Base-by-base conservation (phyloP, 306 rosid species). In the Sindora glabra region DNA sequence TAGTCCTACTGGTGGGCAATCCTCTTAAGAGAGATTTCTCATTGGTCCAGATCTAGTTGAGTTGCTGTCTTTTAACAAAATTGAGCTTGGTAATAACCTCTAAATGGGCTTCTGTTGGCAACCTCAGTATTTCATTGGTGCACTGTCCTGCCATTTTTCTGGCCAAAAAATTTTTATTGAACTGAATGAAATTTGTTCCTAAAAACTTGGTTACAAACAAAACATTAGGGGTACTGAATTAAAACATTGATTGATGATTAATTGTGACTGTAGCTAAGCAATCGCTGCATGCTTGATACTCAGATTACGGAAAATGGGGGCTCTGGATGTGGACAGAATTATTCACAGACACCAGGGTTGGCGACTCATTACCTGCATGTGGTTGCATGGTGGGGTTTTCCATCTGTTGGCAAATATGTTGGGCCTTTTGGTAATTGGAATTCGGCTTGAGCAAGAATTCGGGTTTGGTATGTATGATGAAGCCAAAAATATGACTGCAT, bases 401-500 rank as follows among this genome's bases (percentile, higher is more conserved):
- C 98, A 92, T 69, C 27, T 92, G 6, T 48, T 88, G 59, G 88
- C 96, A 54, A 88, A 92, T 63, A 92, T 92, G 98, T 45, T 88
- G 81, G 84, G 98, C 40, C 84, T 92, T 72, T 79, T 92, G 8
- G 80, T 89, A 48, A 86, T 88, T 63, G 98, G 98, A 57, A 83
- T 86, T 56, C 95, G 98, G 64, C 95, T 92, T 18, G 98, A 92
- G 79, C 98, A 84, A 78, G 98, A 92, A 73, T 92, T 92, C 48
- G 98, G 96, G 22, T 92, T 92, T 48, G 77, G 98, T 92, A 85
- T 50, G 91, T 73, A 32, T 71, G 26, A 15, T 56, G 18, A 23
- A 24, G 46, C 56, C 72, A 55, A 41, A 53, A 67, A 45, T 30
- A 30, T 12, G 50, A 64, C 33, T 48, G 16, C 21, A 15, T 53